These are phyloP conservation scores for Leishmania lainsoni DNA, from an alignment of 208 protist genomes.

Conservation along the genomic window DNA sequence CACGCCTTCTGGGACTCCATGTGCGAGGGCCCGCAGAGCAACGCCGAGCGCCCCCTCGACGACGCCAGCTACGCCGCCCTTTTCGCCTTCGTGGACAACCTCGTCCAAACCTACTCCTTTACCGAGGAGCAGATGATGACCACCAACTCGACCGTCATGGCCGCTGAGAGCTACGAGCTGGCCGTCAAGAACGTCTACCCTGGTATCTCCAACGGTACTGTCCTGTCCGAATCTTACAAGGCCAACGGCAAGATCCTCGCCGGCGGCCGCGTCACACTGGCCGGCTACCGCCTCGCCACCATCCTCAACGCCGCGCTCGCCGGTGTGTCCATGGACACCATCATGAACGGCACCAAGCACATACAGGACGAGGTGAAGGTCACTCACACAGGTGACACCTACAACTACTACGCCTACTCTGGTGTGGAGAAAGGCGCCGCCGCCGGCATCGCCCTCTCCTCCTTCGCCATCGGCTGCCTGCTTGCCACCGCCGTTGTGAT, in stretches of 20 bases:
- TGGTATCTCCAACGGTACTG: constrained; percentile 31
- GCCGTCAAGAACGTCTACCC: constrained; percentile 46
- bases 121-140: constrained; percentile 32
- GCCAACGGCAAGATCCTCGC: constrained; percentile 8
- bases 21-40: constrained; percentile 33
- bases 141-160: constrained; percentile 37
- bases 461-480: constrained; percentile 19
- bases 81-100: constrained; percentile 37
- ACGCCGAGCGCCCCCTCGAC: constrained; percentile 33
- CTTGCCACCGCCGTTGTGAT: constrained; percentile 10
- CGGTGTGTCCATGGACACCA: constrained; percentile 21
- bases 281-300: constrained; percentile 38
- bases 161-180: constrained; percentile 39
- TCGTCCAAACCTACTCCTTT: constrained; percentile 34
- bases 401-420: constrained; percentile 33
- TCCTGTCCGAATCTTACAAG: constrained; percentile 38
- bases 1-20: constrained; percentile 71
- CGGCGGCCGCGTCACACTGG: constrained; percentile 28
- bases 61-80: constrained; percentile 31
- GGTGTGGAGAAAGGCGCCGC: constrained; percentile 16
- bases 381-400: constrained; percentile 18
- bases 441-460: constrained; percentile 23
- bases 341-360: constrained; percentile 14
- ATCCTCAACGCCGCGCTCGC: constrained; percentile 33
- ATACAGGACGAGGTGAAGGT: constrained; percentile 17